Evolutionary conservation across 2,329 filamentous ascomycete genomes (phyloP).

Genomic region (Colletotrichum sansevieriae): DNA sequence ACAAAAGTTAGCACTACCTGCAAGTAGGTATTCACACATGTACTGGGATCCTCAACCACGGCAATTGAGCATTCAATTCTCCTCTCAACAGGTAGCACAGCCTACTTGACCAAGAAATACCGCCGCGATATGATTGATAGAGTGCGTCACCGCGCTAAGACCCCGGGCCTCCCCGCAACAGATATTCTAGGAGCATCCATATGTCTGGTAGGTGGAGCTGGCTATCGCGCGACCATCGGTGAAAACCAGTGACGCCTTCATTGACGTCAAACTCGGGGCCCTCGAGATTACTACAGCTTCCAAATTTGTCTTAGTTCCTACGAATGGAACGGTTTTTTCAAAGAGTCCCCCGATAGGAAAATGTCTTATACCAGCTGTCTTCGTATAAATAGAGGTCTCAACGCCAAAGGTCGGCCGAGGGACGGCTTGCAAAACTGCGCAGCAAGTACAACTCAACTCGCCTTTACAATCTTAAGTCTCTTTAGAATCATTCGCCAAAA

Average conservation of each 20-base stretch:
- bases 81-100: too few species aligned
- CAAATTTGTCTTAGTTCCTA: not conserved
- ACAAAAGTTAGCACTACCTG: too few species aligned
- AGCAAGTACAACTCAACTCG: too few species aligned
- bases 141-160: not conserved
- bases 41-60: too few species aligned
- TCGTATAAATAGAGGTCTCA: not conserved
- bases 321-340: not conserved
- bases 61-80: too few species aligned
- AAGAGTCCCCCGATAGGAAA: not conserved
- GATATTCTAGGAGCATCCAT: conserved; percentile 15
- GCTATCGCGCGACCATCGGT: not conserved
- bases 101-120: too few species aligned
- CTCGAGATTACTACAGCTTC: conserved; percentile 4
- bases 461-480: too few species aligned
- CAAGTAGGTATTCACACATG: too few species aligned
- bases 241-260: not conserved
- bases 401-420: too few species aligned
- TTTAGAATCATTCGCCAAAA: not conserved
- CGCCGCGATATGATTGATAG: too few species aligned
- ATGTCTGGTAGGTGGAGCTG: not conserved
- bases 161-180: conserved; percentile 8
- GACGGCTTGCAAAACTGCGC: too few species aligned
- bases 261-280: not conserved
- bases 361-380: too few species aligned